phyloP scores from a whole-genome alignment of 169 alveolate species.

The Cyclospora cayetanensis region DNA sequence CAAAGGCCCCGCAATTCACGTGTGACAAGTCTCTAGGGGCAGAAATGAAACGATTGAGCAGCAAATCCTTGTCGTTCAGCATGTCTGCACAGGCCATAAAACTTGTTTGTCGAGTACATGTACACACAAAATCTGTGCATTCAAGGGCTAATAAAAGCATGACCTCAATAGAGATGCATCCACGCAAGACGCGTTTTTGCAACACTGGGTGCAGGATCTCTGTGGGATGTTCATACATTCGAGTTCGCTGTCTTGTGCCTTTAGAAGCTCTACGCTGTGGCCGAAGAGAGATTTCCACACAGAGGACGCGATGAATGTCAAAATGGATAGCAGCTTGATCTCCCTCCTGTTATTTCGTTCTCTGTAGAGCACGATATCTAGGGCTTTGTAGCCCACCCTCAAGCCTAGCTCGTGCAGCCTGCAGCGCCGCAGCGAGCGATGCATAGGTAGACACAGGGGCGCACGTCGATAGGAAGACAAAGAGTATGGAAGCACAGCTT shows the following conservation, averaged over 20 bases:
- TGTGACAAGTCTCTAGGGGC: constrained; percentile 83
- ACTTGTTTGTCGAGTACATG: neutral
- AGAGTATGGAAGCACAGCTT: neutral
- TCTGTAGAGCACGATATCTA: constrained; percentile 77
- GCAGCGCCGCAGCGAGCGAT: neutral
- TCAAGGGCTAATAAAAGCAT: too few species aligned
- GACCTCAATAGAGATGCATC: too few species aligned
- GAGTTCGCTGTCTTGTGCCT: constrained; percentile 82
- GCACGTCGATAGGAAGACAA: neutral
- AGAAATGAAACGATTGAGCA: constrained; percentile 79
- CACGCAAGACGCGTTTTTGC: too few species aligned
- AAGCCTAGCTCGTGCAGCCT: constrained; percentile 84
- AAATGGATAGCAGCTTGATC: constrained; percentile 76
- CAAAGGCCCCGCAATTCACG: constrained; percentile 85
- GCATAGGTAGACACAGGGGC: neutral
- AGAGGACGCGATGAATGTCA: constrained; percentile 81
- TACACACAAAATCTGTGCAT: neutral
- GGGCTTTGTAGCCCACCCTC: constrained; percentile 82
- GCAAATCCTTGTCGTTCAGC: constrained; percentile 82
- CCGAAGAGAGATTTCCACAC: constrained; percentile 84
- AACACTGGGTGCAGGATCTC: neutral
- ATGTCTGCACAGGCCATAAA: constrained; percentile 69
- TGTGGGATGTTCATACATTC: constrained; percentile 76
- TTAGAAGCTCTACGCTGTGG: constrained; percentile 83
- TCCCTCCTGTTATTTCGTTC: constrained; percentile 81